phyloP scores from a whole-genome alignment of 352 stramenopile species.

The Phytophthora citricola region DNA sequence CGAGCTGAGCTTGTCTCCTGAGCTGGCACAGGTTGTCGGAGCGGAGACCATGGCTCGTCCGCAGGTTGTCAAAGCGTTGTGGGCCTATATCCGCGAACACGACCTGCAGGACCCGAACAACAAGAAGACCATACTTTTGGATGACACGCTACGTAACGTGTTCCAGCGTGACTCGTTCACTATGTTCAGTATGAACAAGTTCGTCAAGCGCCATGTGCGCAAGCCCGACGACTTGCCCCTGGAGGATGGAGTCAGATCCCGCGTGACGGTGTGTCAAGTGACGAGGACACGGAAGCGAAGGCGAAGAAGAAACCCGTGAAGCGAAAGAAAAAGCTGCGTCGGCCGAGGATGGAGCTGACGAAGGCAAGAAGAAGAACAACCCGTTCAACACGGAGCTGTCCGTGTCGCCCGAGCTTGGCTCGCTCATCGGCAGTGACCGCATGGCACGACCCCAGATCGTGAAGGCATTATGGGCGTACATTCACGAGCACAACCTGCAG shows the following conservation, averaged over 20 bases:
- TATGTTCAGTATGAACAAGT: constrained; percentile 92
- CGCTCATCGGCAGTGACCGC: constrained; percentile 80
- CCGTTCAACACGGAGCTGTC: constrained; percentile 82
- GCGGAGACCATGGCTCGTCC: constrained; percentile 88
- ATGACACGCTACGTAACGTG: constrained; percentile 82
- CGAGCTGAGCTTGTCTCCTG: constrained; percentile 75
- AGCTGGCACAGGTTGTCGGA: constrained; percentile 85
- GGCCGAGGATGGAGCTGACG: constrained; percentile 48
- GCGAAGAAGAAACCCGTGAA: constrained; percentile 68
- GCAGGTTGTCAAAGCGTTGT: constrained; percentile 96
- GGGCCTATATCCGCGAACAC: constrained; percentile 96
- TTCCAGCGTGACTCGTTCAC: constrained; percentile 88
- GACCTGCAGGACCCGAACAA: constrained; percentile 96
- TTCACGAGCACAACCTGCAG: constrained; percentile 95
- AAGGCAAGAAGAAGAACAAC: constrained; percentile 67
- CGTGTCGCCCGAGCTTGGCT: constrained; percentile 77
- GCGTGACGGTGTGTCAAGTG: constrained; percentile 81
- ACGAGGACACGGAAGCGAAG: constrained; percentile 75
- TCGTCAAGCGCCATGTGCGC: constrained; percentile 84
- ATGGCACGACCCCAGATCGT: constrained; percentile 93
- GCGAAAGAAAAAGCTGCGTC: constrained; percentile 65
- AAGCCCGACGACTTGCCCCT: constrained; percentile 73
- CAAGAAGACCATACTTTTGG: constrained; percentile 93
- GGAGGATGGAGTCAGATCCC: constrained; percentile 79
- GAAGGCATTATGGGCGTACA: constrained; percentile 96